phyloP scores from a whole-genome alignment of 192 early-diverging fungal genomes.

The Backusella luteola region DNA sequence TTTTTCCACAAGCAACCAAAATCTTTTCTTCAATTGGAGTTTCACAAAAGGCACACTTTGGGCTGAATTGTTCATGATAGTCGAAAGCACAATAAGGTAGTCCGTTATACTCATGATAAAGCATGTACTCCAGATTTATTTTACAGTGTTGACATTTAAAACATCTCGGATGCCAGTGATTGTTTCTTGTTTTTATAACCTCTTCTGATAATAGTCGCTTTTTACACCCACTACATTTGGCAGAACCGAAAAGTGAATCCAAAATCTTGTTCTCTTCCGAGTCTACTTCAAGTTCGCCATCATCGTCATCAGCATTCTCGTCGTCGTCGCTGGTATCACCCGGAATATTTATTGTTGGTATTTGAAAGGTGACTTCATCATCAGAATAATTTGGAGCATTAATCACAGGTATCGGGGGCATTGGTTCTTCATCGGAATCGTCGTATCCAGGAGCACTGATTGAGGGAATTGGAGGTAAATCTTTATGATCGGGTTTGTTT shows the following conservation, averaged over 20 bases:
- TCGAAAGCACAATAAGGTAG: conserved; percentile 54
- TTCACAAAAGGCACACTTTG: conserved; percentile 54
- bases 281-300: background rate
- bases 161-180: conserved; percentile 54
- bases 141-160: conserved; percentile 50
- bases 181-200: conserved; percentile 50
- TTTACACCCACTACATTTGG: conserved; percentile 43
- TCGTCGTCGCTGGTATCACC: background rate
- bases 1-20: conserved; percentile 50
- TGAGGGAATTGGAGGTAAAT: background rate
- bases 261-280: background rate
- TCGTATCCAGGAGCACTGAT: background rate
- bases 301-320: background rate
- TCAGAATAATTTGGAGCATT: background rate
- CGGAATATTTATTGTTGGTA: background rate
- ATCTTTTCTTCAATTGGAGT: conserved; percentile 51
- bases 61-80: conserved; percentile 53
- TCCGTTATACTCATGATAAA: conserved; percentile 56
- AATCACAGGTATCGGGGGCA: conserved; percentile 2
- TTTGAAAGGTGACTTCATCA: background rate
- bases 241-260: conserved; percentile 12
- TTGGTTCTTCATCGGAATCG: background rate
- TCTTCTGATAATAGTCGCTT: conserved; percentile 39
- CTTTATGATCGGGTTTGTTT: background rate
- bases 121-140: conserved; percentile 44